Evolutionary conservation across 352 stramenopile genomes (phyloP), one percentile per base, ranked within the genome.

Genomic region (Phytophthora hybrid): DNA sequence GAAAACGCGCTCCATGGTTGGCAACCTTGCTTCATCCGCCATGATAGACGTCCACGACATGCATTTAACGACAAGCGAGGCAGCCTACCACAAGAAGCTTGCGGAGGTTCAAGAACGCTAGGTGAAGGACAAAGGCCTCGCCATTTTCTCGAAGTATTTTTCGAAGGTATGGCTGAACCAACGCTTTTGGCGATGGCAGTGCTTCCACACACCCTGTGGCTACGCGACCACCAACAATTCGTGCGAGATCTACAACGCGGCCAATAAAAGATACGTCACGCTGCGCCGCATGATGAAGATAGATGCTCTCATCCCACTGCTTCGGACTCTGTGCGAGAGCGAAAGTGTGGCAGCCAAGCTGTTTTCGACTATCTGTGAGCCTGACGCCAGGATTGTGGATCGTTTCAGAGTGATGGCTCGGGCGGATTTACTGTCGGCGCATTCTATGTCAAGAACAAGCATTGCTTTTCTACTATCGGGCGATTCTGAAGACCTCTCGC

Each of bases 201-300:
- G 74, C 53, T 49, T 58, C 19, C 46, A 68, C 31, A 65, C 69
- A 13, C 58, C 74, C 6, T 16, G 59, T 3, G 68, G 73, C 18
- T 69, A 46, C 44, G 68, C 68, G 0, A 69, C 73, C 7, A 79
- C 73, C 2, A 79, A 73, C 39, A 71, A 79, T 18, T 63, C 63
- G 1, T 55, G 59, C 1, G 63, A 80, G 19, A n/a, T 16, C 16
- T 51, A 21, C 44, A 51, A 51, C n/a, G 44, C 44, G n/a, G 44
- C 44, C 10, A 21, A 21, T 14, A 51, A 51, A n/a, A 13, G 44
- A 32, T 63, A 73, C 7, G 67, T 76, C 21, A 69, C 63, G 2
- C 5, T 73, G 19, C 68, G 59, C 0, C 44, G 47, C 0, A 55
- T 65, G 1, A 18, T 76, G 3, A 72, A 69, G n/a, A 13, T 76